Conservation (phyloP, 495 filamentous ascomycete species). For the Cercophora newfieldiana region DNA sequence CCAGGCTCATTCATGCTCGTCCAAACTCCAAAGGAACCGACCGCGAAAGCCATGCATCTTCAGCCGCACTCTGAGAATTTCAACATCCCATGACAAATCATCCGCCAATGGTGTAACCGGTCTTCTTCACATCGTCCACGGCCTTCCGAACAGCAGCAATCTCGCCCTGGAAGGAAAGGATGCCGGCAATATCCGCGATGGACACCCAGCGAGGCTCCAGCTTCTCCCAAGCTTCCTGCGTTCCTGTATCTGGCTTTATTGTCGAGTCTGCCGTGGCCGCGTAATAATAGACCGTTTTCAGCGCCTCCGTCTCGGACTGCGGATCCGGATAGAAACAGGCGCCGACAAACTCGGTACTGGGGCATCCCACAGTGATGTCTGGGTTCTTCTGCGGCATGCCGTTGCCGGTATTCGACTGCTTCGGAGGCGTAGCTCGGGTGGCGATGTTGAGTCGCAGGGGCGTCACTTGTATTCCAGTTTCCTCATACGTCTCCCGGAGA, state of each 20-base stretch:
- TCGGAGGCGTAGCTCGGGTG: conserved; percentile 33
- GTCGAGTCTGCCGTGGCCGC: conserved; percentile 34
- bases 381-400: conserved; percentile 23
- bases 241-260: conserved; percentile 16
- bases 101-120: conserved; percentile 24
- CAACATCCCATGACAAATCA: conserved; percentile 1
- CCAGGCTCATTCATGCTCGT: background rate
- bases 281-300: conserved; percentile 36
- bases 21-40: background rate
- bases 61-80: conserved; percentile 1
- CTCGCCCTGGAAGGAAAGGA: conserved; percentile 33
- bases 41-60: conserved; percentile 1
- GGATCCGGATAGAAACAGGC: conserved; percentile 34
- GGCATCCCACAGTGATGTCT: conserved; percentile 27
- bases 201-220: conserved; percentile 29
- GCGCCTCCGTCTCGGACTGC: conserved; percentile 26
- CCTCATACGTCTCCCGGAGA: conserved; percentile 48
- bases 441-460: conserved; percentile 40
- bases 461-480: conserved; percentile 41
- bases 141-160: conserved; percentile 27
- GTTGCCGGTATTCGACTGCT: background rate
- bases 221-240: conserved; percentile 35
- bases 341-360: conserved; percentile 32
- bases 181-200: conserved; percentile 22
- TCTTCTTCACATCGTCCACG: conserved; percentile 24